Conservation (phyloP, 2,329 filamentous ascomycete species). For the Pseudogymnoascus sp. region DNA sequence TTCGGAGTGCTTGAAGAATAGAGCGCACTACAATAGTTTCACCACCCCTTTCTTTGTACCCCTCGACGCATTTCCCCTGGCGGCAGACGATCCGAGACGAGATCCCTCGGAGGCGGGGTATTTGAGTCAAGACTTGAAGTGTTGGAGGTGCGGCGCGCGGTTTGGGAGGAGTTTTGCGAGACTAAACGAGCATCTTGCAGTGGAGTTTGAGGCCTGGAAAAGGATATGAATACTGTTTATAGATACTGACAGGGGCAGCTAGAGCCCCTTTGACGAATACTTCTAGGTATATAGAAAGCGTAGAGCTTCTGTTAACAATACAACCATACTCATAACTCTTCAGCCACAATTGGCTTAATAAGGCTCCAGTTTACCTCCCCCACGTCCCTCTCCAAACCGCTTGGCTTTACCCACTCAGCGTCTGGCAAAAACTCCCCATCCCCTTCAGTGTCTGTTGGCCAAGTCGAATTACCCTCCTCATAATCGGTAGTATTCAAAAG, state of each 20-base stretch:
- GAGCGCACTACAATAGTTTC: slow-evolving; percentile 91
- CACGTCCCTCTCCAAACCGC: background rate
- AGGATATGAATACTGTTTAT: slow-evolving; percentile 36
- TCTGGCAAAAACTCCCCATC: background rate
- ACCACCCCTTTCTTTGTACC: slow-evolving; percentile 74
- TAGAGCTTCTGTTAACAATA: background rate
- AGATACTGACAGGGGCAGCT: background rate
- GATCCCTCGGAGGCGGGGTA: slow-evolving; percentile 48
- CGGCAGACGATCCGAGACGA: slow-evolving; percentile 53
- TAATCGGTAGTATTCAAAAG: background rate
- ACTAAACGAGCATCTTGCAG: slow-evolving; percentile 65
- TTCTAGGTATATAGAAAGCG: background rate
- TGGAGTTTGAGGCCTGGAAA: slow-evolving; percentile 71
- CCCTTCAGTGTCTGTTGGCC: background rate
- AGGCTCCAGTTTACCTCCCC: background rate
- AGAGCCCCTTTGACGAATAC: background rate
- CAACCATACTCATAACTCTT: background rate
- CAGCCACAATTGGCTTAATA: background rate
- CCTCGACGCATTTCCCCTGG: slow-evolving; percentile 71
- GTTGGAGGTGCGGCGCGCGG: slow-evolving; percentile 72
- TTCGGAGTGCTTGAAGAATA: slow-evolving; percentile 62
- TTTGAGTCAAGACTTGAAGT: slow-evolving; percentile 57
- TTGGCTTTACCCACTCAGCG: background rate
- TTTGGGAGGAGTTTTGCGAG: slow-evolving; percentile 67
- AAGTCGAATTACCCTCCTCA: background rate